These are phyloP conservation scores for Penicillium sp. DNA, from an alignment of 2,329 filamentous ascomycete species.

Conservation along the genomic window DNA sequence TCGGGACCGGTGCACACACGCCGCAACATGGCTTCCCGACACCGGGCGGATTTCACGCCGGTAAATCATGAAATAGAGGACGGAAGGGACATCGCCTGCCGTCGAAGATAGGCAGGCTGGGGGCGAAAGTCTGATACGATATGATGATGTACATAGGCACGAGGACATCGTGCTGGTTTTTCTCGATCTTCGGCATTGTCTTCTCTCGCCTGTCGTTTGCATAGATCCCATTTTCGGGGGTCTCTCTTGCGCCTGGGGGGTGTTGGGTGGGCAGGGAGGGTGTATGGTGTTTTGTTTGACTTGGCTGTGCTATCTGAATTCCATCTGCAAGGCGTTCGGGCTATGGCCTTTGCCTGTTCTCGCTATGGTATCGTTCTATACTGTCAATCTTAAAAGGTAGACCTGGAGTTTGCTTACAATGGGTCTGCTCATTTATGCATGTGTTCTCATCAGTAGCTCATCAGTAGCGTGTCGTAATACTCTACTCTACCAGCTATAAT, in stretches of 20 bases:
- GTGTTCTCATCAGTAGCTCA: not conserved
- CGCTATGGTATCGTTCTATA: conserved; percentile 9
- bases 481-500: not conserved
- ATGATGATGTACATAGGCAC: conserved; percentile 45
- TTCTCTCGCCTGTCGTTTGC: conserved; percentile 30
- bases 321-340: conserved; percentile 27
- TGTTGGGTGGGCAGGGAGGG: conserved; percentile 31
- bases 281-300: conserved; percentile 36
- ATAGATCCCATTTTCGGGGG: conserved; percentile 24
- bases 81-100: not conserved
- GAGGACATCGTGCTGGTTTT: conserved; percentile 32
- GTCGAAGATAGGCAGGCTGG: not conserved
- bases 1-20: conserved; percentile 52
- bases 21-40: conserved; percentile 68
- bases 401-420: conserved; percentile 5
- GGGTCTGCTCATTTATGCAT: not conserved
- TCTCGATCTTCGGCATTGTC: conserved; percentile 30
- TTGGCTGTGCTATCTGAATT: conserved; percentile 33
- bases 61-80: conserved; percentile 31
- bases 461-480: not conserved
- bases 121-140: conserved; percentile 29
- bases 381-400: conserved; percentile 6
- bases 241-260: conserved; percentile 30
- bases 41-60: conserved; percentile 70
- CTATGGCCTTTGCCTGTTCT: conserved; percentile 14